phyloP scores from a whole-genome alignment of 768 basidiomycete species.

The Serendipita sp. region DNA sequence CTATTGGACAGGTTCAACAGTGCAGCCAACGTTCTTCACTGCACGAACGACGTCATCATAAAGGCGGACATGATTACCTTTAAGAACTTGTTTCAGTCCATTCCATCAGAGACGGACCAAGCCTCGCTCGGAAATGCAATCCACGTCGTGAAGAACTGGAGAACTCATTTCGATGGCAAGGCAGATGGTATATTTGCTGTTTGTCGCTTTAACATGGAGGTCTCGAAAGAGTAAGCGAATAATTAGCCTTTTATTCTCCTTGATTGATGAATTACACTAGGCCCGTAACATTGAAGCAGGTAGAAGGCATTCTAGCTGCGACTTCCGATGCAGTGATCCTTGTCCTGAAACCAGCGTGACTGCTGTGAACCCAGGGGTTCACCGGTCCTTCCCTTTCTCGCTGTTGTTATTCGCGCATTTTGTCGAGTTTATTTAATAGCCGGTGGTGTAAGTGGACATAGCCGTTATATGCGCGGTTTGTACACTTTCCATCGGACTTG shows the following conservation, averaged over 20 bases:
- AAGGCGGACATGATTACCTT: slow-evolving; percentile 13
- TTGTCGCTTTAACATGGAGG: background rate
- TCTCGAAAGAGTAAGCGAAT: too few species aligned
- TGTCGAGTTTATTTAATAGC: too few species aligned
- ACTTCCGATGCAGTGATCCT: slow-evolving; percentile 1
- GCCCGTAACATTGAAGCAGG: background rate
- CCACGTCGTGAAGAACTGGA: background rate
- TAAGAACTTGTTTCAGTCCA: background rate
- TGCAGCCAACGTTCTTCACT: slow-evolving; percentile 40
- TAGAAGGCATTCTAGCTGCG: background rate
- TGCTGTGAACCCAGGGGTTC: background rate
- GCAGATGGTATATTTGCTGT: background rate
- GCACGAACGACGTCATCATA: slow-evolving; percentile 56
- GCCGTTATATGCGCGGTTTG: background rate
- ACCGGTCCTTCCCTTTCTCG: too few species aligned
- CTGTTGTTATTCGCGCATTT: too few species aligned
- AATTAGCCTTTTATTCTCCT: too few species aligned
- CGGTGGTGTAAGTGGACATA: too few species aligned
- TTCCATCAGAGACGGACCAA: background rate
- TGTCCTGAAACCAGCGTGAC: background rate
- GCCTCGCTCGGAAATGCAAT: background rate
- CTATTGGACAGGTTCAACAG: slow-evolving; percentile 68
- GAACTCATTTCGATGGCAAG: background rate
- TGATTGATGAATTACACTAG: background rate
- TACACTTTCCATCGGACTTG: background rate